These are phyloP conservation scores for Gossypium sturtianum DNA, from an alignment of 345 rosid species.

Conservation along the genomic window DNA sequence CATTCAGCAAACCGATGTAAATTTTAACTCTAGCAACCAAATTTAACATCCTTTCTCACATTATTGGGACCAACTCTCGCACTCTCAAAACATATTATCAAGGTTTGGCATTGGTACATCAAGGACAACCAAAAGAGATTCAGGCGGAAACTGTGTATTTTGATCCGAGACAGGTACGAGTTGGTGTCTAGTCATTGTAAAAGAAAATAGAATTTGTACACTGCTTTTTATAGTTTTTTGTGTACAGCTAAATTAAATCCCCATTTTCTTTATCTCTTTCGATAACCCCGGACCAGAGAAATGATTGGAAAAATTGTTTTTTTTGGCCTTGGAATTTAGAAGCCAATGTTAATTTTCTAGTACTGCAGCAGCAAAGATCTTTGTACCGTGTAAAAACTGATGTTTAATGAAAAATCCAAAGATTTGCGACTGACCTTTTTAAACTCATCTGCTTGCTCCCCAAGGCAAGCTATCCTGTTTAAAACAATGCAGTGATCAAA, in stretches of 20 bases:
- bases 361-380: not conserved
- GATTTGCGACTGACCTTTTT: not conserved
- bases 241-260: slow-evolving; percentile 35
- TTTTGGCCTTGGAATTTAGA: not conserved
- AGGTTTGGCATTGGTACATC: not conserved
- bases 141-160: slow-evolving; percentile 17
- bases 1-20: slow-evolving; percentile 44
- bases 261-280: not conserved
- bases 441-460: not conserved
- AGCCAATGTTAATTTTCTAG: not conserved
- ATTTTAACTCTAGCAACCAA: not conserved
- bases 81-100: not conserved
- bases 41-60: slow-evolving; percentile 15
- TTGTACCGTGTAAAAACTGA: not conserved
- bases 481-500: no score
- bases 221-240: slow-evolving; percentile 24
- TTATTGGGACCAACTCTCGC: not conserved
- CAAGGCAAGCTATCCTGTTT: no score
- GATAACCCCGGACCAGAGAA: not conserved
- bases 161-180: slow-evolving; percentile 16
- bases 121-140: not conserved
- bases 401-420: not conserved
- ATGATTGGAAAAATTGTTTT: not conserved
- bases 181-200: slow-evolving; percentile 21
- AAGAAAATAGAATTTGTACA: slow-evolving; percentile 24